Conservation (phyloP, 1,284 basidiomycete genomes). For the Limonomyces culmigenus region DNA sequence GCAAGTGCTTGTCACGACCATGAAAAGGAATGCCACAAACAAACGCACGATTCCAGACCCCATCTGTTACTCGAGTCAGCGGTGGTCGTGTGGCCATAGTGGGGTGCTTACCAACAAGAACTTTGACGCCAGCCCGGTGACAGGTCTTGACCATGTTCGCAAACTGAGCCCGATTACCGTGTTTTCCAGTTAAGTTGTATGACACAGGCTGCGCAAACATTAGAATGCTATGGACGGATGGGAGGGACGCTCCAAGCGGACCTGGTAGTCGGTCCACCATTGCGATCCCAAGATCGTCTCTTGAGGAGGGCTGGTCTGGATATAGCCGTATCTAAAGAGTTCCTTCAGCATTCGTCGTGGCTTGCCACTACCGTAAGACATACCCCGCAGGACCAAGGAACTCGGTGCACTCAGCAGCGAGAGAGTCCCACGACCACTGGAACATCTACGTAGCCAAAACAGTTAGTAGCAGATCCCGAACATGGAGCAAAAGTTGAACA, state of each 20-base stretch:
- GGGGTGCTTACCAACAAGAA: conserved; percentile 43
- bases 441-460: no score
- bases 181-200: conserved; percentile 40
- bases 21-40: no score
- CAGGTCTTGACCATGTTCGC: conserved; percentile 39
- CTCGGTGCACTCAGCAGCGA: conserved; percentile 44
- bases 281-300: conserved; percentile 15
- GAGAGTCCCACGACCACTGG: conserved; percentile 30
- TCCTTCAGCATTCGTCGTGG: conserved; percentile 1
- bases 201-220: conserved; percentile 38
- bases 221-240: no score
- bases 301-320: conserved; percentile 26
- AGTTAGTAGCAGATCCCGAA: no score
- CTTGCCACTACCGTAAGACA: neutral
- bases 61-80: no score
- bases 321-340: conserved; percentile 37
- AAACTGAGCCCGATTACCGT: conserved; percentile 34
- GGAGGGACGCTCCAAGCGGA: no score
- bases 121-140: conserved; percentile 39
- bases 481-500: no score
- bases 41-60: no score
- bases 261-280: conserved; percentile 58
- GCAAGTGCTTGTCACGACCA: no score
- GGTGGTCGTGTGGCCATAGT: no score
- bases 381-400: conserved; percentile 42